These are phyloP conservation scores for Rugonectria rugulosa DNA, from an alignment of 2,329 filamentous ascomycete species.

Conservation along the genomic window DNA sequence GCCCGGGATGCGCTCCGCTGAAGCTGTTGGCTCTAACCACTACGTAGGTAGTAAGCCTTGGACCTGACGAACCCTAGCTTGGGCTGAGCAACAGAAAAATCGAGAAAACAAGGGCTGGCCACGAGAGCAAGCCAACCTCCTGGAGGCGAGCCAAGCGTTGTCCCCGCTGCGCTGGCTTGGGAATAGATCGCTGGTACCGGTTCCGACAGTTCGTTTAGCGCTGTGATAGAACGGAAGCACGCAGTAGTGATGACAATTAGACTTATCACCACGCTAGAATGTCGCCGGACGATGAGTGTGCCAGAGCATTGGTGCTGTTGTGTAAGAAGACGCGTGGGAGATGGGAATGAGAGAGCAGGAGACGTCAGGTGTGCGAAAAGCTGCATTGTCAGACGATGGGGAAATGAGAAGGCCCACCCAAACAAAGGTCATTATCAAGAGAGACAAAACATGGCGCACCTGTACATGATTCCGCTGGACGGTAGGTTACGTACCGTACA, in stretches of 20 bases:
- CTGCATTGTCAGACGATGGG: conserved; percentile 17
- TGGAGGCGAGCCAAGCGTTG: conserved; percentile 1
- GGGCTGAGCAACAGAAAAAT: conserved; percentile 24
- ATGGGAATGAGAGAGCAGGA: conserved; percentile 8
- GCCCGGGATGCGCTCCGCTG: conserved; percentile 22
- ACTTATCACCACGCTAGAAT: conserved; percentile 36
- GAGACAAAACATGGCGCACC: neutral
- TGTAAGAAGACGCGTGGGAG: conserved; percentile 13
- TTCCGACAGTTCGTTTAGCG: conserved; percentile 41
- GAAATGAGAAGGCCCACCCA: conserved; percentile 6
- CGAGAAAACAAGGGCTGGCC: conserved; percentile 26
- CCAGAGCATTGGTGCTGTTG: conserved; percentile 14
- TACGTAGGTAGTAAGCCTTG: conserved; percentile 1
- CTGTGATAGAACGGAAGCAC: conserved; percentile 37
- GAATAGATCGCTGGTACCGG: conserved; percentile 32
- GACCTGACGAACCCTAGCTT: conserved; percentile 18
- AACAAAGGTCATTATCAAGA: neutral
- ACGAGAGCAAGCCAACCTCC: conserved; percentile 16
- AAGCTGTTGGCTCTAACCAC: neutral
- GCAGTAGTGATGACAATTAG: conserved; percentile 28
- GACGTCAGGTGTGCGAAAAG: neutral
- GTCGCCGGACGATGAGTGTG: conserved; percentile 24
- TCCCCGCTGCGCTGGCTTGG: conserved; percentile 35
- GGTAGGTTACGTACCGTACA: conserved; percentile 1
- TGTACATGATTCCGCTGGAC: conserved; percentile 3